These are phyloP conservation scores for Sugiyamaella xylanicola DNA, from an alignment of 1,139 yeast species.

Conservation along the genomic window DNA sequence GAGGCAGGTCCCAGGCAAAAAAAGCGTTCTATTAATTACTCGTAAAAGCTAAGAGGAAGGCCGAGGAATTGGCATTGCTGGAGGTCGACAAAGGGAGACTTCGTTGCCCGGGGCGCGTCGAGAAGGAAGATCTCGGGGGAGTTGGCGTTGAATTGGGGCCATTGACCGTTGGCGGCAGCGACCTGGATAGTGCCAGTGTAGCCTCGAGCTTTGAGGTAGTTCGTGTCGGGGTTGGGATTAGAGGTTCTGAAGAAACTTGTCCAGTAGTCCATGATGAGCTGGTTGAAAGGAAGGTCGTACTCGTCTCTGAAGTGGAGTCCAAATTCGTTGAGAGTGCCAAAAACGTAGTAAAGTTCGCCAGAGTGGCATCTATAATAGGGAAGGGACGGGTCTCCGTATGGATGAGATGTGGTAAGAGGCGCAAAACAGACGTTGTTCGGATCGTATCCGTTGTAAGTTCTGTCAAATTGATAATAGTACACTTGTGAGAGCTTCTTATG, in stretches of 20 bases:
- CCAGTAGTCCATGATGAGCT: slow-evolving; percentile 11
- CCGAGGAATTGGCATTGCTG: slow-evolving; percentile 6
- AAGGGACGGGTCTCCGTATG: slow-evolving; percentile 10
- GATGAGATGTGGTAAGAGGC: slow-evolving; percentile 10
- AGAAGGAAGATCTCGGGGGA: slow-evolving; percentile 3
- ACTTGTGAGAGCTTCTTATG: not conserved
- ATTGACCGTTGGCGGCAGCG: not conserved
- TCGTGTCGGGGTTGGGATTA: slow-evolving; percentile 9
- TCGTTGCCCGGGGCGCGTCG: slow-evolving; percentile 1
- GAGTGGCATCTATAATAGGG: slow-evolving; percentile 12
- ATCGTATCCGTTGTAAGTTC: slow-evolving; percentile 16
- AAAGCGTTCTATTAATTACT: not conserved
- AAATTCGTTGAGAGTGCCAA: slow-evolving; percentile 12
- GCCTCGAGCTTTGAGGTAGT: slow-evolving; percentile 10
- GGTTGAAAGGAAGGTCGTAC: slow-evolving; percentile 9
- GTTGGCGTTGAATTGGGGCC: not conserved
- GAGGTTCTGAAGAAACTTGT: slow-evolving; percentile 10
- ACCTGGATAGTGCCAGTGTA: not conserved
- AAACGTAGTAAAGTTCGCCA: slow-evolving; percentile 12
- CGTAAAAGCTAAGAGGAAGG: slow-evolving; percentile 6
- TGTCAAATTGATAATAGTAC: slow-evolving; percentile 14
- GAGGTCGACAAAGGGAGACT: slow-evolving; percentile 7
- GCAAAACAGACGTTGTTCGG: slow-evolving; percentile 12
- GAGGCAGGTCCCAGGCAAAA: not conserved
- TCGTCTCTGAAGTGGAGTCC: slow-evolving; percentile 12